phyloP scores from a whole-genome alignment of 306 rosid genomes.

The Nissolia schottii region DNA sequence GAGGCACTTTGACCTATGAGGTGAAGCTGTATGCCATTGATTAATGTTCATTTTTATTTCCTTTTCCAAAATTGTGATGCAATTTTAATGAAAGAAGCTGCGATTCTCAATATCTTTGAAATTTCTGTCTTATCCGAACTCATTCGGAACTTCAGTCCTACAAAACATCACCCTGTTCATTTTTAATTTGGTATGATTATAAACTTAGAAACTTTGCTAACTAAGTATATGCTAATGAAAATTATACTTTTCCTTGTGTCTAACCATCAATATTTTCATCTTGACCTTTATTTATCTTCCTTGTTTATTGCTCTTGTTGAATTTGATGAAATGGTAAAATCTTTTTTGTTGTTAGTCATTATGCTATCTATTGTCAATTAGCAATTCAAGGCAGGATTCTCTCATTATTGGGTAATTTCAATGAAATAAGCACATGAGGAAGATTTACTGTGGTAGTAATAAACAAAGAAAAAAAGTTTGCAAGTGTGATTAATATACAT shows the following conservation, averaged over 20 bases:
- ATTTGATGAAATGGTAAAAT: not conserved
- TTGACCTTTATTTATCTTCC: not conserved
- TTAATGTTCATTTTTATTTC: not conserved
- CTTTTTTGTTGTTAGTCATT: not conserved
- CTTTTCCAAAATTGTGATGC: not conserved
- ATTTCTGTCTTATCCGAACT: not conserved
- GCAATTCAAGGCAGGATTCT: not conserved
- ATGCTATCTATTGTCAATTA: not conserved
- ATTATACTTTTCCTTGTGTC: not conserved
- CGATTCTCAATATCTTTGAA: not conserved
- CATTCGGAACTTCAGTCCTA: not conserved
- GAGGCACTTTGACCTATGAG: conserved; percentile 72
- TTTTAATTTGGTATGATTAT: not conserved
- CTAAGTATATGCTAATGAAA: not conserved
- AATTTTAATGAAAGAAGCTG: not conserved
- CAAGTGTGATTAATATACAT: not conserved
- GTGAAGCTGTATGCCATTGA: conserved; percentile 33
- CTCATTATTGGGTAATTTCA: not conserved
- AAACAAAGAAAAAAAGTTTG: not conserved
- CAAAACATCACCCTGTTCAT: not conserved
- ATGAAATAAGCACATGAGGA: not conserved
- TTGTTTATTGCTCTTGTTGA: too few species aligned
- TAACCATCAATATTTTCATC: not conserved
- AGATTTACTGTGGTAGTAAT: not conserved
- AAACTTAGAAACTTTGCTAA: not conserved